A percentile compares a stretch with the other conserved stretches of the same genome.
phyloP scores from a whole-genome alignment of 352 stramenopile species.

The Elongisporangium prolatum region DNA sequence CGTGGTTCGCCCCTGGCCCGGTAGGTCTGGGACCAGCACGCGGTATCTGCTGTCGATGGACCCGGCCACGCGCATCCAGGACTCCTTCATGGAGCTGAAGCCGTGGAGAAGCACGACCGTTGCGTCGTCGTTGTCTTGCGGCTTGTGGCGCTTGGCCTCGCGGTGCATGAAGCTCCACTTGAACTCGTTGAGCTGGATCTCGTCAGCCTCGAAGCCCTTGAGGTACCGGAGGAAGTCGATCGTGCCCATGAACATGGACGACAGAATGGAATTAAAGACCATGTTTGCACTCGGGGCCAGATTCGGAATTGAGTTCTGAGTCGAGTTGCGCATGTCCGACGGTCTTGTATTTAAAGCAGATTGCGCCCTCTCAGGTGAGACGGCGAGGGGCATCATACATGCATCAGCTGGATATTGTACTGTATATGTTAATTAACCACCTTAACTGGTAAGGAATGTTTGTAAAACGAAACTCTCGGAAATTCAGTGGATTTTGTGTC shows the following conservation, averaged over 20 bases:
- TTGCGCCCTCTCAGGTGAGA: background rate
- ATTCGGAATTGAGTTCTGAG: background rate
- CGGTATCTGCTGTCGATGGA: slow-evolving; percentile 47
- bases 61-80: slow-evolving; percentile 46
- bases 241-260: slow-evolving; percentile 24
- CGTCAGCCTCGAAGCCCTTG: slow-evolving; percentile 46
- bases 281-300: background rate
- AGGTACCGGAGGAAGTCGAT: slow-evolving; percentile 55
- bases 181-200: slow-evolving; percentile 37
- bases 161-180: slow-evolving; percentile 76
- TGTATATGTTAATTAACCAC: too few species aligned
- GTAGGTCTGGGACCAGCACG: slow-evolving; percentile 65
- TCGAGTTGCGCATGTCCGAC: background rate
- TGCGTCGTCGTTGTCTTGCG: slow-evolving; percentile 14
- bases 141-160: slow-evolving; percentile 11
- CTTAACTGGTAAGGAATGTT: too few species aligned
- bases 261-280: slow-evolving; percentile 12
- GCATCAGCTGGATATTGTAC: too few species aligned
- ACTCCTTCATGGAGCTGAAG: slow-evolving; percentile 71
- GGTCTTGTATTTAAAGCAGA: background rate
- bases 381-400: background rate
- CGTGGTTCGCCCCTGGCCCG: slow-evolving; percentile 56
- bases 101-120: slow-evolving; percentile 67
- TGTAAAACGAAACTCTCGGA: too few species aligned
- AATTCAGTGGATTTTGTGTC: too few species aligned